A percentile compares a stretch with the other conserved stretches of the same genome.
Conservation (phyloP, 2,329 filamentous ascomycete species). For the Aureobasidium uvarum region DNA sequence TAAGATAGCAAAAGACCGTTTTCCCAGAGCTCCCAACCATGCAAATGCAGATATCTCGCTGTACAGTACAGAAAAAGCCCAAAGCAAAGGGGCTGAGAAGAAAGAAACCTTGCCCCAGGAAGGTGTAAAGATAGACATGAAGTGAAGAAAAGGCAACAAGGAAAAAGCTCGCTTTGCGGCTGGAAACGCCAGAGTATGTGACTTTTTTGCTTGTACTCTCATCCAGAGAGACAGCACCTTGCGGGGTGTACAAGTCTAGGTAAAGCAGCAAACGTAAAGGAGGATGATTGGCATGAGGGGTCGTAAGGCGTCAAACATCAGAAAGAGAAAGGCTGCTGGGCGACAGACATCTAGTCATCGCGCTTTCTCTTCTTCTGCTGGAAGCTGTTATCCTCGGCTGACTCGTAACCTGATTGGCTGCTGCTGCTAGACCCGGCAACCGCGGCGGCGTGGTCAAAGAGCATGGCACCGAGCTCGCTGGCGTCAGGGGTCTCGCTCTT, state of each 20-base stretch:
- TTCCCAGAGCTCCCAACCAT: constrained; percentile 23
- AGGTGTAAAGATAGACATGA: constrained; percentile 26
- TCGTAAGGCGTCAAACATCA: constrained; percentile 20
- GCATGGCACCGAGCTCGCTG: constrained; percentile 67
- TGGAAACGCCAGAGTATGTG: constrained; percentile 9
- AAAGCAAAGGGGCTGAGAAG: background rate
- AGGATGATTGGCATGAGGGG: constrained; percentile 14
- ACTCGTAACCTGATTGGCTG: constrained; percentile 36
- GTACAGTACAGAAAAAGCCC: constrained; percentile 20
- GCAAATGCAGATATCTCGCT: constrained; percentile 19
- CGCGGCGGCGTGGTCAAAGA: constrained; percentile 72
- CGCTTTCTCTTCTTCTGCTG: constrained; percentile 47
- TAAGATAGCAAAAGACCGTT: constrained; percentile 22
- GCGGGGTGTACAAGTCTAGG: constrained; percentile 15
- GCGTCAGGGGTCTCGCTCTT: constrained; percentile 53
- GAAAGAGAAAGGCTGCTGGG: constrained; percentile 16
- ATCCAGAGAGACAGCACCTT: constrained; percentile 6
- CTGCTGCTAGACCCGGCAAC: constrained; percentile 63
- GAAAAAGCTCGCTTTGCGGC: constrained; percentile 3
- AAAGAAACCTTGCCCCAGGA: constrained; percentile 16
- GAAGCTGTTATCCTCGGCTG: constrained; percentile 35
- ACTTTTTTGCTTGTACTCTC: constrained; percentile 16
- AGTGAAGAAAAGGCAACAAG: constrained; percentile 25
- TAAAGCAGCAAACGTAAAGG: background rate
- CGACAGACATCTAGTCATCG: constrained; percentile 39